These are phyloP conservation scores for Paramyrothecium sp. DNA, from an alignment of 2,329 filamentous ascomycete species.

Conservation along the genomic window DNA sequence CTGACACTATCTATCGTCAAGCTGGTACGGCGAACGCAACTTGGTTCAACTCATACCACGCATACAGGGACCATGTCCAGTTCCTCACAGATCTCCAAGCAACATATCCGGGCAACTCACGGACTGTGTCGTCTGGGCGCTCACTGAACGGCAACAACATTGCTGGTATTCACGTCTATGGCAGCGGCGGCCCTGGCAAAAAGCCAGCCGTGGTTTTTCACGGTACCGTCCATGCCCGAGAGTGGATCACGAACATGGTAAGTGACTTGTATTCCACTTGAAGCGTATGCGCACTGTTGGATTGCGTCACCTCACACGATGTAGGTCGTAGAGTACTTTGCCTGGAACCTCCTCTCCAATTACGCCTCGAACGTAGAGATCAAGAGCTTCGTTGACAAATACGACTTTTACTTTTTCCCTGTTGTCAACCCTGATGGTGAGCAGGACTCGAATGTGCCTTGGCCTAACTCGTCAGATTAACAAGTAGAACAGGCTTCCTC, in stretches of 20 bases:
- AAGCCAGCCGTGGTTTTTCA: conserved; percentile 53
- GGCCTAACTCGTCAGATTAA: not conserved
- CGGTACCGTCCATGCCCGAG: conserved; percentile 55
- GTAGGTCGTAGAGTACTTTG: conserved; percentile 48
- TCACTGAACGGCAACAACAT: conserved; percentile 51
- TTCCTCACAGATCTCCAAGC: conserved; percentile 42
- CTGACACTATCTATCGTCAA: not conserved
- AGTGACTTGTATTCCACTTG: not conserved
- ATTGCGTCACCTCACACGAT: not conserved
- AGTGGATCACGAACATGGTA: conserved; percentile 56
- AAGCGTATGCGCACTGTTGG: not conserved
- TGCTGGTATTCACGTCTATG: conserved; percentile 56
- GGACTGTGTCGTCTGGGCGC: conserved; percentile 44
- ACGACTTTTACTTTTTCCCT: conserved; percentile 64
- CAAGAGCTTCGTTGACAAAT: conserved; percentile 51
- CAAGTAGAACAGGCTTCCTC: conserved; percentile 44
- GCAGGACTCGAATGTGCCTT: conserved; percentile 3
- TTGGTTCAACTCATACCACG: conserved; percentile 52
- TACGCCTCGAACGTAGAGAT: conserved; percentile 37
- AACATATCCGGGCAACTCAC: conserved; percentile 38
- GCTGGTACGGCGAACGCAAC: conserved; percentile 25
- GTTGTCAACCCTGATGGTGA: conserved; percentile 58
- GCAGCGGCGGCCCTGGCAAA: conserved; percentile 35
- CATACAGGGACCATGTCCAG: conserved; percentile 45
- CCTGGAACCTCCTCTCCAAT: conserved; percentile 44